Evolutionary conservation across 2,329 filamentous ascomycete species (phyloP).

Genomic region (Achaetomium macrosporum): DNA sequence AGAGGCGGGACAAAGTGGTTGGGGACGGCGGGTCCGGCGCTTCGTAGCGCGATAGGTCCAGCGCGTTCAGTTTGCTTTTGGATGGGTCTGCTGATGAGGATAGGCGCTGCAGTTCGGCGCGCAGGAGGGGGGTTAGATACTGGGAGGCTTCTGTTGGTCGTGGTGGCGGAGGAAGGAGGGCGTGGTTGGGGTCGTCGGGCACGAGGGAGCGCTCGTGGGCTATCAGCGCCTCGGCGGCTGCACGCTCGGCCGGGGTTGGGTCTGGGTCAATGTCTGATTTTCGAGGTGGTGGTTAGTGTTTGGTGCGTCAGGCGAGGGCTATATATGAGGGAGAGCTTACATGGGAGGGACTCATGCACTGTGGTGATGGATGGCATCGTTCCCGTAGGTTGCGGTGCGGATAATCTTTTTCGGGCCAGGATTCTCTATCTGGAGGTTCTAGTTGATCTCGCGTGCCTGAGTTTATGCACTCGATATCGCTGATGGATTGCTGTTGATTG

Average conservation of each 20-base stretch:
- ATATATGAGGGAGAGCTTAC: conserved; percentile 43
- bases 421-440: too few species aligned
- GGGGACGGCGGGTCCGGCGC: conserved; percentile 45
- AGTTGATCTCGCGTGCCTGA: neutral
- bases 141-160: conserved; percentile 44
- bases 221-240: conserved; percentile 65
- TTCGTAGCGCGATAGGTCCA: conserved; percentile 81
- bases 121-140: conserved; percentile 60
- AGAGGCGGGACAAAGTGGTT: conserved; percentile 32
- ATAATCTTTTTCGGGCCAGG: too few species aligned
- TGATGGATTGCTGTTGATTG: neutral
- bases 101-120: conserved; percentile 63
- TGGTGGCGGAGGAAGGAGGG: conserved; percentile 51
- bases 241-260: conserved; percentile 57
- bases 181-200: conserved; percentile 44
- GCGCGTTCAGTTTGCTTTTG: conserved; percentile 47
- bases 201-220: conserved; percentile 52
- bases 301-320: conserved; percentile 8
- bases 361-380: conserved; percentile 62
- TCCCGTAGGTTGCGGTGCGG: conserved; percentile 4
- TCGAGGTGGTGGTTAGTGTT: conserved; percentile 11
- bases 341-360: conserved; percentile 75
- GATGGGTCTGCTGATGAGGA: conserved; percentile 27
- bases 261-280: conserved; percentile 71
- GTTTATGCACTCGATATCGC: too few species aligned